Conservation (phyloP, 2,329 filamentous ascomycete species). For the Hirsutella minnesotensis region DNA sequence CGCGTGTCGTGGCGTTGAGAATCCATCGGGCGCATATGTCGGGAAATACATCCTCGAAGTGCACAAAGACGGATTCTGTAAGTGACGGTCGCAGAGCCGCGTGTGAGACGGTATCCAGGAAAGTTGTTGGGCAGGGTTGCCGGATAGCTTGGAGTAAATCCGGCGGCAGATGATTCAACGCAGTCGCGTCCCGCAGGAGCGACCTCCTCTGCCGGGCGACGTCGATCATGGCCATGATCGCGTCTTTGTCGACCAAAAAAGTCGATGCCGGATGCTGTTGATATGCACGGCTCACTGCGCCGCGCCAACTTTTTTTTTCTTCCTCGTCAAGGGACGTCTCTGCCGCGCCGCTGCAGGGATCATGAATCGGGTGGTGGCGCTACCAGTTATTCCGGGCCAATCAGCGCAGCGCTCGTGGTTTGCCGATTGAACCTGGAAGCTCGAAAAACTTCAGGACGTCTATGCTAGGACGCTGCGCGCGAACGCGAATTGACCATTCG, state of each 20-base stretch:
- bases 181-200: slow-evolving; percentile 41
- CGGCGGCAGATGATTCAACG: slow-evolving; percentile 50
- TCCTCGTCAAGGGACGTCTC: slow-evolving; percentile 7
- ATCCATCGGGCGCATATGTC: slow-evolving; percentile 79
- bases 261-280: slow-evolving; percentile 13
- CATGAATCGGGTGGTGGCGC: slow-evolving; percentile 16
- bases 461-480: neutral
- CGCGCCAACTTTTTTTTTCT: slow-evolving; percentile 12
- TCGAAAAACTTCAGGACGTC: slow-evolving; percentile 25
- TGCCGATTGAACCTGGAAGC: slow-evolving; percentile 12
- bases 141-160: slow-evolving; percentile 59
- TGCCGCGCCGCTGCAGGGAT: slow-evolving; percentile 4
- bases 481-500: neutral
- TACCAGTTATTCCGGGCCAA: slow-evolving; percentile 25
- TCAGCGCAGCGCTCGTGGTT: slow-evolving; percentile 12
- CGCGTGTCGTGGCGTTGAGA: slow-evolving; percentile 27
- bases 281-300: slow-evolving; percentile 7
- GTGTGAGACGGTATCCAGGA: slow-evolving; percentile 60
- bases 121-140: slow-evolving; percentile 48
- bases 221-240: slow-evolving; percentile 43
- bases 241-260: slow-evolving; percentile 17
- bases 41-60: slow-evolving; percentile 65
- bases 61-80: slow-evolving; percentile 62
- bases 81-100: slow-evolving; percentile 57
- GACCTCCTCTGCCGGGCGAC: slow-evolving; percentile 41